phyloP scores from a whole-genome alignment of 306 rosid species.

The Gynostemma pentaphyllum region DNA sequence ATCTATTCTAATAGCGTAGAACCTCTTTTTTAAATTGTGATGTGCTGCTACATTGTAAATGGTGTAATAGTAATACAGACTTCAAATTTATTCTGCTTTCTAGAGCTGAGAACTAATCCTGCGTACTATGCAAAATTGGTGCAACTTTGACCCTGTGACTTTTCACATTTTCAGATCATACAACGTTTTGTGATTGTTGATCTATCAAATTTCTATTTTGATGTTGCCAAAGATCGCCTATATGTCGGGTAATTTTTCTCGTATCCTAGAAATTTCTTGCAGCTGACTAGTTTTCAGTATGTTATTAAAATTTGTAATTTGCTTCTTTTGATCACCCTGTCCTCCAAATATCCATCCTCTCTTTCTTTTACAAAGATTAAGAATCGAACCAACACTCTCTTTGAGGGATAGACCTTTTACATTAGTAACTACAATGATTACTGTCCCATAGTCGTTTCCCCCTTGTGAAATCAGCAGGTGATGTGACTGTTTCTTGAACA shows the following conservation, averaged over 20 bases:
- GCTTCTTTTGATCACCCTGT: background rate
- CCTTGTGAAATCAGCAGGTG: background rate
- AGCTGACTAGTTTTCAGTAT: background rate
- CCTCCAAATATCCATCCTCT: no score
- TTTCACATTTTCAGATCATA: slow-evolving; percentile 42
- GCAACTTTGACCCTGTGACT: background rate
- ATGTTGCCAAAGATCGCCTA: slow-evolving; percentile 96
- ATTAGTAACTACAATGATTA: no score
- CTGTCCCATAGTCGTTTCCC: background rate
- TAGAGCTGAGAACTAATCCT: background rate
- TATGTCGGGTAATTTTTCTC: slow-evolving; percentile 67
- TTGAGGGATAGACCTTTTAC: no score
- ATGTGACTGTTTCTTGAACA: background rate
- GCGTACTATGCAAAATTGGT: background rate
- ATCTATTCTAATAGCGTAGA: no score
- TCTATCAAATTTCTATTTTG: slow-evolving; percentile 88
- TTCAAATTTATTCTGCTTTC: slow-evolving; percentile 1
- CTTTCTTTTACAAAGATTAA: no score
- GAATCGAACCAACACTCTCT: no score
- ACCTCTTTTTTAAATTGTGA: background rate
- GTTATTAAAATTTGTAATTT: background rate
- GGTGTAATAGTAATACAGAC: background rate
- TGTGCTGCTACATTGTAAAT: background rate
- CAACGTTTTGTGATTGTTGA: slow-evolving; percentile 94
- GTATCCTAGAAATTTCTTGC: background rate